These are phyloP conservation scores for Mangifera indica DNA, from an alignment of 345 rosid species.

Conservation along the genomic window DNA sequence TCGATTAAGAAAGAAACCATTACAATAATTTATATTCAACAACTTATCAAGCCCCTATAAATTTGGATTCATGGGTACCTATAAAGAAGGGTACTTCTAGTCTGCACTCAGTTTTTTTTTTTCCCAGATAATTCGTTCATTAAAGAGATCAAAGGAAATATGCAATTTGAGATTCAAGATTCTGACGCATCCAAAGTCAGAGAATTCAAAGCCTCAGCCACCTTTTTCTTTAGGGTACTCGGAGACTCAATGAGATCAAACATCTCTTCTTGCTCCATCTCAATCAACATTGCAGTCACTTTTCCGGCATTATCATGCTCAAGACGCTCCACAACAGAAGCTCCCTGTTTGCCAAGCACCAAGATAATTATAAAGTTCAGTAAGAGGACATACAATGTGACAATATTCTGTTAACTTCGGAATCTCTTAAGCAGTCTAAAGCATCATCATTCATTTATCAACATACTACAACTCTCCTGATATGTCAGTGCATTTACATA, in stretches of 20 bases:
- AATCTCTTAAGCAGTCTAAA: neutral
- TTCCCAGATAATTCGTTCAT: neutral
- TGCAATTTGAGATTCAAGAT: slow-evolving; percentile 10
- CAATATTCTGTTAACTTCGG: neutral
- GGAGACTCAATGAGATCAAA: slow-evolving; percentile 18
- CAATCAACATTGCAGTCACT: slow-evolving; percentile 31
- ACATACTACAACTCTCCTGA: neutral
- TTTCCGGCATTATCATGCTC: slow-evolving; percentile 29
- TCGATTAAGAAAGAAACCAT: neutral
- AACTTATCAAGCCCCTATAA: neutral
- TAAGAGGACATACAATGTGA: neutral
- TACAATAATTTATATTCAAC: neutral
- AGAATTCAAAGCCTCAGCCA: slow-evolving; percentile 26
- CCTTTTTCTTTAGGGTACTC: slow-evolving; percentile 27
- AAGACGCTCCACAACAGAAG: slow-evolving; percentile 12
- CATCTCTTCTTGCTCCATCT: slow-evolving; percentile 27
- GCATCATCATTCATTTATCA: neutral
- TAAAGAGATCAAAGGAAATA: neutral
- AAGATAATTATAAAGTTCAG: slow-evolving; percentile 1
- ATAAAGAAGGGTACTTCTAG: neutral
- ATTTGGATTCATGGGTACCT: neutral
- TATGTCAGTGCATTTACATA: neutral
- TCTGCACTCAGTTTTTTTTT: neutral
- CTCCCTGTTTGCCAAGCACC: slow-evolving; percentile 13
- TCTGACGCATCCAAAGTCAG: slow-evolving; percentile 8